phyloP scores from a whole-genome alignment of 805 yeast genomes.

The Starmerella gropengiesseri region DNA sequence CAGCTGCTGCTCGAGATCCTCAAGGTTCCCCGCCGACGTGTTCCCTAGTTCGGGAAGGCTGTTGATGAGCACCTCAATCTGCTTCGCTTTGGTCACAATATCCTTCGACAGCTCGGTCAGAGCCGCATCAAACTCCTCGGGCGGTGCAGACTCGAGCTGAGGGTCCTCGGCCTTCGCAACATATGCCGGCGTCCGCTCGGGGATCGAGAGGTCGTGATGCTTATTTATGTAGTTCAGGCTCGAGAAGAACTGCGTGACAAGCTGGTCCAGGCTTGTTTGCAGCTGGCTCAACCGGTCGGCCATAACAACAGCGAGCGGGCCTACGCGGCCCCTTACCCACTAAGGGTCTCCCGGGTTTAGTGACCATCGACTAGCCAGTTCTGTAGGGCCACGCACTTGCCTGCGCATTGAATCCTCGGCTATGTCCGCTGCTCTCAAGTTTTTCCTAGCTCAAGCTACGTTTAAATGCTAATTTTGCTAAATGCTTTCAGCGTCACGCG shows the following conservation, averaged over 20 bases:
- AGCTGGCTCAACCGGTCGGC: conserved; percentile 75
- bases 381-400: too few species aligned
- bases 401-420: too few species aligned
- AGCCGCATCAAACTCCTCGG: conserved; percentile 33
- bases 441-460: too few species aligned
- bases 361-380: too few species aligned
- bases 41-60: conserved; percentile 89
- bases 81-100: conserved; percentile 73
- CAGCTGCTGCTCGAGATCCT: conserved; percentile 50
- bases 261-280: conserved; percentile 73
- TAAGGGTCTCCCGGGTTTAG: too few species aligned
- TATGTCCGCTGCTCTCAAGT: too few species aligned
- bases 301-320: too few species aligned
- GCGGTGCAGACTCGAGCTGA: conserved; percentile 27
- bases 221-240: conserved; percentile 43
- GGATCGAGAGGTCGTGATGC: conserved; percentile 49
- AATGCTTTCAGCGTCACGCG: too few species aligned
- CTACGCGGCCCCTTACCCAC: too few species aligned
- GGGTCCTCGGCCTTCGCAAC: conserved; percentile 50
- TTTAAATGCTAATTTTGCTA: too few species aligned
- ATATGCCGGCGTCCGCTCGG: conserved; percentile 33
- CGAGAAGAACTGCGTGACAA: conserved; percentile 31
- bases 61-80: conserved; percentile 73
- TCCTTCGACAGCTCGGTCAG: conserved; percentile 71
- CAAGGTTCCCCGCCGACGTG: conserved; percentile 52